Evolutionary conservation across 768 basidiomycete species (phyloP).

Genomic region (Flagelloscypha sp.): DNA sequence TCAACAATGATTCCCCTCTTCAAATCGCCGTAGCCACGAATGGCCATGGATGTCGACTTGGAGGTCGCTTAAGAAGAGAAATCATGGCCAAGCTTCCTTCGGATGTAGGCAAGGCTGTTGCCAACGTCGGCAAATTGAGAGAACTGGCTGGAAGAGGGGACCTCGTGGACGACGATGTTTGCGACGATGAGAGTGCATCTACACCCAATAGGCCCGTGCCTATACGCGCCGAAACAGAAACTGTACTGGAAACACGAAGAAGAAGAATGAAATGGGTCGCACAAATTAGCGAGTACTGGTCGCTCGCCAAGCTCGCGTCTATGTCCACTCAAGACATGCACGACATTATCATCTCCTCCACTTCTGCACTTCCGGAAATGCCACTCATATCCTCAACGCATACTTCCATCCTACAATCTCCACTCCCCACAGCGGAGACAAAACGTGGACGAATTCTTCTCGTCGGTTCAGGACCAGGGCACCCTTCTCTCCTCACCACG

Average conservation of each 20-base stretch:
- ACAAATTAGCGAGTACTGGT: slow-evolving; percentile 96
- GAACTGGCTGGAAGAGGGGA: slow-evolving; percentile 31
- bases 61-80: slow-evolving; percentile 71
- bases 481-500: slow-evolving; percentile 84
- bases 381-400: slow-evolving; percentile 8
- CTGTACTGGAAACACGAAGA: slow-evolving; percentile 35
- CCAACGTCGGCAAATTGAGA: slow-evolving; percentile 65
- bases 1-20: slow-evolving; percentile 50
- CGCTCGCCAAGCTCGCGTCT: slow-evolving; percentile 62
- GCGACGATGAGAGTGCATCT: slow-evolving; percentile 43
- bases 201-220: slow-evolving; percentile 71
- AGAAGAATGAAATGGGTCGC: slow-evolving; percentile 89
- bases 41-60: slow-evolving; percentile 82
- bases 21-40: slow-evolving; percentile 88
- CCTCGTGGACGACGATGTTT: slow-evolving; percentile 32
- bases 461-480: slow-evolving; percentile 92
- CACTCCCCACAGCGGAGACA: too few relatives aligned
- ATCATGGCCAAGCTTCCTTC: slow-evolving; percentile 68
- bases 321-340: slow-evolving; percentile 65
- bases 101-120: slow-evolving; percentile 67
- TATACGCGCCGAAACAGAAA: slow-evolving; percentile 31
- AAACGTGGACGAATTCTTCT: slow-evolving; percentile 89
- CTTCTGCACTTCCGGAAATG: slow-evolving; percentile 28
- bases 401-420: slow-evolving; percentile 17
- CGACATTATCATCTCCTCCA: slow-evolving; percentile 18